Evolutionary conservation across 176 grass and related monocot genomes (phyloP).

Genomic region (Hyparrhenia diplandra): DNA sequence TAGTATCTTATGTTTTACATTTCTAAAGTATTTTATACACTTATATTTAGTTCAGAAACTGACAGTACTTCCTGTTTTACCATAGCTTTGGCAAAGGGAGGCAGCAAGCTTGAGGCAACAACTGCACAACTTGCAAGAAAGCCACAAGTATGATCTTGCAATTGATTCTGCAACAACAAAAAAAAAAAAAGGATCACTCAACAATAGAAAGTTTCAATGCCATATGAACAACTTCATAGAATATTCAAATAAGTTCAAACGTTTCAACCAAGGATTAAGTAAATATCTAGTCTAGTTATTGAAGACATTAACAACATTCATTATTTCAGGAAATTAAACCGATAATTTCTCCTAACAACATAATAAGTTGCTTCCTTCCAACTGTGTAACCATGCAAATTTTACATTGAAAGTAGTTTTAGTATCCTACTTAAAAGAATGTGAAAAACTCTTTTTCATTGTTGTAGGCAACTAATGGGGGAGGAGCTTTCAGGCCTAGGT

Average conservation of each 20-base stretch:
- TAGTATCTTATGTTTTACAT: neutral
- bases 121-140: constrained; percentile 76
- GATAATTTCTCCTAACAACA: neutral
- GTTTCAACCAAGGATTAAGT: neutral
- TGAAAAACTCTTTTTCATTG: constrained; percentile 13
- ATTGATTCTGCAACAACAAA: constrained; percentile 38
- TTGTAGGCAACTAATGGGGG: constrained; percentile 68
- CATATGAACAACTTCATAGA: neutral
- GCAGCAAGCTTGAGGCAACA: constrained; percentile 78
- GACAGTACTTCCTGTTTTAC: constrained; percentile 24
- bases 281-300: neutral
- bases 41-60: constrained; percentile 11
- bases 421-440: neutral
- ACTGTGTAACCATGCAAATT: neutral
- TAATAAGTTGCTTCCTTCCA: neutral
- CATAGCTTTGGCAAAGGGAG: constrained; percentile 67
- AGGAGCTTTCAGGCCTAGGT: constrained; percentile 64
- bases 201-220: neutral
- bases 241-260: neutral
- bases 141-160: constrained; percentile 55
- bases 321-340: neutral
- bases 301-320: neutral
- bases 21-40: neutral
- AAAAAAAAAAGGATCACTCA: constrained; percentile 1
- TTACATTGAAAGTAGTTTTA: neutral